Conservation (phyloP, 495 filamentous ascomycete genomes). For the Neurospora sp. region DNA sequence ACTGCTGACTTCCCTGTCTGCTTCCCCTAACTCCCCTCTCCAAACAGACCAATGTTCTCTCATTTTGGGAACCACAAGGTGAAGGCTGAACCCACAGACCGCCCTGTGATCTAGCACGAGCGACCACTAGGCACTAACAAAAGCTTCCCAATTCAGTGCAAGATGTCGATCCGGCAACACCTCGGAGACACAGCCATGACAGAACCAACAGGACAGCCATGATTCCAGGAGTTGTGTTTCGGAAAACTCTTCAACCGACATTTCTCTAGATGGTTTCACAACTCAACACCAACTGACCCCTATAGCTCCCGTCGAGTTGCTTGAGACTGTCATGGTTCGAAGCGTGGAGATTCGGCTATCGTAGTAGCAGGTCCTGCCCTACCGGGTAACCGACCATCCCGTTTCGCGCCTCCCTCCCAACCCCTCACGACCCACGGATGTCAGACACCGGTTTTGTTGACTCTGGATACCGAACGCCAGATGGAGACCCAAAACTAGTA, state of each 20-base stretch:
- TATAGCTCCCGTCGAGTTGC: neutral
- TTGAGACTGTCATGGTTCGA: neutral
- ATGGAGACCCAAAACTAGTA: neutral
- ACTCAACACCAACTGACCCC: neutral
- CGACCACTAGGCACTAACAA: neutral
- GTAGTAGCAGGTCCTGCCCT: neutral
- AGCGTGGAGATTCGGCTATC: neutral
- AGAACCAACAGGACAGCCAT: neutral
- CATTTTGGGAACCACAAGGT: too few species aligned
- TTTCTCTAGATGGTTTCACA: neutral
- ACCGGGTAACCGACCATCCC: neutral
- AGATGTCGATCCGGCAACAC: neutral
- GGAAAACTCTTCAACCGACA: neutral
- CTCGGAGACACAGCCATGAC: neutral
- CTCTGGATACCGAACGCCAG: neutral
- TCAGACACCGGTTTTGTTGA: neutral
- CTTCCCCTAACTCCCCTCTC: neutral
- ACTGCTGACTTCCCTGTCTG: neutral
- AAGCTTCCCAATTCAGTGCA: neutral
- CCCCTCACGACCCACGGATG: neutral
- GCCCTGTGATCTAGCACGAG: neutral
- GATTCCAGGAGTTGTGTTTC: neutral
- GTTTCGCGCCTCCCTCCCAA: neutral
- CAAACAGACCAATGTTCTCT: neutral
- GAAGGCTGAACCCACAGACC: neutral